Base-by-base conservation (phyloP, 2,329 filamentous ascomycete genomes). In the Fusarium sp. region DNA sequence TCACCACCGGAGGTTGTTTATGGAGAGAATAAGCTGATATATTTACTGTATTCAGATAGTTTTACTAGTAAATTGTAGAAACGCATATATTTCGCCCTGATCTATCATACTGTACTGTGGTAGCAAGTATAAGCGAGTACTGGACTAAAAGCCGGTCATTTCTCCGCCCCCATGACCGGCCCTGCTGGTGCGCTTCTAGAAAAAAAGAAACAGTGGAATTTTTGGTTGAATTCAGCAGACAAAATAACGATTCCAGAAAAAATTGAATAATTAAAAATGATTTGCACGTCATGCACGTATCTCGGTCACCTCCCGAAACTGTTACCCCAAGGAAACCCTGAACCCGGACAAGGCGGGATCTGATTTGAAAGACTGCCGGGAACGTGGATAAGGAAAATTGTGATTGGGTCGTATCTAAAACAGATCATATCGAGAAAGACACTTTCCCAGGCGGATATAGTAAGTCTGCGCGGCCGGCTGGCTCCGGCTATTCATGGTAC, bases 271-370 rank as follows among this genome's bases (percentile, higher is more conserved):
- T 8, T 24, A 24, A 48, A 62, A 33, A 24, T 19, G 28, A 28
- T 37, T 41, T 62, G 32, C 32, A 47, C 30, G 48, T 66, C 60
- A 66, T 57, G 55, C 65, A 66, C 44, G 51, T 58, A 30, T 56
- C 61, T 68, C 65, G 65, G 65, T 56, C 65, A 65, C 51, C 65
- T 69, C 60, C 65, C 65, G 65, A 68, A 62, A 60, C 58, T 67
- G 53, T 44, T 59, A 68, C 58, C 53, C 50, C 59, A 64, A 39
- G 47, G 30, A 46, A 65, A 30, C 28, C 43, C 40, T 57, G 39
- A 48, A 45, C 65, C 58, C 22, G 50, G 54, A 19, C 40, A 44
- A 35, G 46, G 30, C 35, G n/a, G n/a, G 35, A 37, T 24, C 30
- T 30, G 28, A 30, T 24, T 37, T 30, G 28, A 30, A 22, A 48